A percentile compares a stretch with the other conserved stretches of the same genome.
Evolutionary conservation across 306 rosid genomes (phyloP).

Genomic region (Urtica urens): DNA sequence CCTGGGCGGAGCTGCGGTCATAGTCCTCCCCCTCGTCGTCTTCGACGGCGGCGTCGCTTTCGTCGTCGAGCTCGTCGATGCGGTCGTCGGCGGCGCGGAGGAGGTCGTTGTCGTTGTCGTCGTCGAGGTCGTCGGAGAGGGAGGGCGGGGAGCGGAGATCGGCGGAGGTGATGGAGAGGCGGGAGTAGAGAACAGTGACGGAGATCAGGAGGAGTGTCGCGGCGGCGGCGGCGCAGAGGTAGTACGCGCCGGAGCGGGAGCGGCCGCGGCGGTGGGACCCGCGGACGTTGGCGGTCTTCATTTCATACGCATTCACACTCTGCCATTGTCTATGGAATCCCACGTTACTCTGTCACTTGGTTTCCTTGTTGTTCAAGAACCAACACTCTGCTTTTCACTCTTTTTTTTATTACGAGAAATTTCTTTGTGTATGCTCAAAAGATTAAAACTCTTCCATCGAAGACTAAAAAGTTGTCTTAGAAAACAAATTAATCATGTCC

Average conservation of each 20-base stretch:
- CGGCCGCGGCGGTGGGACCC: conserved; percentile 43
- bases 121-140: conserved; percentile 38
- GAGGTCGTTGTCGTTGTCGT: conserved; percentile 1
- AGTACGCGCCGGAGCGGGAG: conserved; percentile 51
- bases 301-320: too few relatives aligned
- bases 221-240: conserved; percentile 55
- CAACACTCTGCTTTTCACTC: too few relatives aligned
- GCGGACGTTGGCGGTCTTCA: too few relatives aligned
- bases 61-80: conserved; percentile 66
- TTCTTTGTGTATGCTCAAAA: too few relatives aligned
- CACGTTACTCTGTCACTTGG: too few relatives aligned
- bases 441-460: too few relatives aligned
- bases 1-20: conserved; percentile 39
- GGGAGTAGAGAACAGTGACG: conserved; percentile 67
- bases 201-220: conserved; percentile 66
- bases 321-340: too few relatives aligned
- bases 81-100: conserved; percentile 34
- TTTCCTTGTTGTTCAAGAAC: too few relatives aligned
- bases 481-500: too few relatives aligned
- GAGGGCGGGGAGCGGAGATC: conserved; percentile 2
- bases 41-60: conserved; percentile 37
- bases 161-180: conserved; percentile 16
- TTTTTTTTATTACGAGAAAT: too few relatives aligned
- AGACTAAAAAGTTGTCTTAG: too few relatives aligned
- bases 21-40: conserved; percentile 26